Conservation (phyloP, 331 rosid genomes). For the Telfairia occidentalis region DNA sequence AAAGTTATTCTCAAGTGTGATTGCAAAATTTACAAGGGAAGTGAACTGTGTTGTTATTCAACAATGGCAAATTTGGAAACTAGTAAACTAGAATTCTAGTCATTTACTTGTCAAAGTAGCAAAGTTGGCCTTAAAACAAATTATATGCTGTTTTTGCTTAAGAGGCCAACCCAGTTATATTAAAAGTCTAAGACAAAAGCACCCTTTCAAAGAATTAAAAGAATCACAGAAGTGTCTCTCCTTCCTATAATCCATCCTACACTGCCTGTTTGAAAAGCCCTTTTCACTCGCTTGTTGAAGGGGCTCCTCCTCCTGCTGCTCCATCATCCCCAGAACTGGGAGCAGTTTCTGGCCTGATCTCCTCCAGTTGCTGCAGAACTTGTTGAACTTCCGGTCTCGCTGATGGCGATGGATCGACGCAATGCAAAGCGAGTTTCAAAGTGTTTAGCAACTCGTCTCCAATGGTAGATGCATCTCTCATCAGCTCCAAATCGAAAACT, state of each 20-base stretch:
- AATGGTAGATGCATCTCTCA: conserved; percentile 65
- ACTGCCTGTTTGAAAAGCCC: neutral
- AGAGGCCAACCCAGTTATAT: neutral
- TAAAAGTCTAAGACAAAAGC: neutral
- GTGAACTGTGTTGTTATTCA: neutral
- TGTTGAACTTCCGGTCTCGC: conserved; percentile 72
- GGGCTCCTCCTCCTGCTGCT: conserved; percentile 31
- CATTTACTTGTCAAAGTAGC: conserved; percentile 2
- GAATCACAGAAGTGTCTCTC: neutral
- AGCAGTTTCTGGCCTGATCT: conserved; percentile 52
- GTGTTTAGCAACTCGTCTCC: conserved; percentile 86
- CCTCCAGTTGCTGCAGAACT: conserved; percentile 72
- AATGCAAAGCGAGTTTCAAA: conserved; percentile 79
- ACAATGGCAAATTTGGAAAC: neutral
- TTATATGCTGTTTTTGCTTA: neutral
- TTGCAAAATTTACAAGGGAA: neutral
- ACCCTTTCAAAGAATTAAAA: conserved; percentile 8
- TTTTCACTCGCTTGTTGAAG: conserved; percentile 42
- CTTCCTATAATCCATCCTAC: neutral
- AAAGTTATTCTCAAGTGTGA: neutral
- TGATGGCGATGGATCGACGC: conserved; percentile 94
- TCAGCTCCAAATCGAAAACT: conserved; percentile 78
- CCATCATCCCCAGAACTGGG: conserved; percentile 50
- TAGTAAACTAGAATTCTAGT: conserved; percentile 1
- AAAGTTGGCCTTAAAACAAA: neutral